Percentiles rank a stretch among this genome's conserved stretches.
Evolutionary conservation across 176 grass and related monocot genomes (phyloP).

Genomic region (Raddia distichophylla): DNA sequence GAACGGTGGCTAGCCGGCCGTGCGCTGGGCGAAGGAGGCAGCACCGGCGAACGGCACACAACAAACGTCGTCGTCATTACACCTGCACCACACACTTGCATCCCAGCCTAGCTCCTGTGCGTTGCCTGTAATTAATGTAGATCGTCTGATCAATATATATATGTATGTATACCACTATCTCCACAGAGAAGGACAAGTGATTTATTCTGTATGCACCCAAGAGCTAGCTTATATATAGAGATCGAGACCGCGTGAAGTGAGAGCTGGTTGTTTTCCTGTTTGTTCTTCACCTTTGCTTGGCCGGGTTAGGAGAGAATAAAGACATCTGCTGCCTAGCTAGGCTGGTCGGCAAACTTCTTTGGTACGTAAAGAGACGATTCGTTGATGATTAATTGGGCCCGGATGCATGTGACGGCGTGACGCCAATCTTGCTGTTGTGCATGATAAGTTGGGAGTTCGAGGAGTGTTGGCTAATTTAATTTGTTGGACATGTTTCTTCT

Average conservation of each 20-base stretch:
- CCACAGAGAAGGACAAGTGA: neutral
- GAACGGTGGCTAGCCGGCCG: neutral
- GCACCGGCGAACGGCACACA: neutral
- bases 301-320: slow-evolving; percentile 27
- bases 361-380: slow-evolving; percentile 10
- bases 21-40: neutral
- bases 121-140: neutral
- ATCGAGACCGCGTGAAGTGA: no score
- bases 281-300: slow-evolving; percentile 36
- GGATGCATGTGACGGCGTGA: neutral
- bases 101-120: neutral
- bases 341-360: neutral
- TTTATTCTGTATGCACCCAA: neutral
- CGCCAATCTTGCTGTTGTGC: neutral
- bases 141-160: neutral
- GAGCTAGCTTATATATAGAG: neutral
- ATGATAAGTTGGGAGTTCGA: neutral
- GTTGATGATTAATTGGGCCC: neutral
- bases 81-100: neutral
- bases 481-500: neutral
- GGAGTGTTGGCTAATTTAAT: neutral
- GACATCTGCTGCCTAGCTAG: neutral
- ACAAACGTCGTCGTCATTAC: slow-evolving; percentile 24
- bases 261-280: neutral
- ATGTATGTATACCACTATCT: neutral